Percentiles rank a stretch among this genome's conserved stretches.
phyloP scores from a whole-genome alignment of 116 monocot species.

The Trichopus zeylanicus region DNA sequence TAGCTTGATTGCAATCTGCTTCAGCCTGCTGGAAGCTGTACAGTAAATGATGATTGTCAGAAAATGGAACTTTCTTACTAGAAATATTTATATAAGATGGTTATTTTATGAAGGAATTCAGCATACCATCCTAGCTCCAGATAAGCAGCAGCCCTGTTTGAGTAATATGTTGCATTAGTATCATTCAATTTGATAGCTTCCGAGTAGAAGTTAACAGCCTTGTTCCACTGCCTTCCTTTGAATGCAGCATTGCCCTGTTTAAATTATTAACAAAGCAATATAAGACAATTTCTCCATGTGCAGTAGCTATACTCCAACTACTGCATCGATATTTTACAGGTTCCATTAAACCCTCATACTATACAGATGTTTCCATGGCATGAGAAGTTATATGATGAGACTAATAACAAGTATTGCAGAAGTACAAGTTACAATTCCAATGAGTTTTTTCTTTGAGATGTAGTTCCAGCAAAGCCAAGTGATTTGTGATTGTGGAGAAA shows the following conservation, averaged over 20 bases:
- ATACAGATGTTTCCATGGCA: no score
- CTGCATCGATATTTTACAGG: no score
- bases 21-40: conserved; percentile 91
- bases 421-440: no score
- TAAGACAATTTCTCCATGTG: background rate
- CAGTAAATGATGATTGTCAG: conserved; percentile 7
- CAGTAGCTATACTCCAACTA: background rate
- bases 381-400: no score
- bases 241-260: conserved; percentile 87
- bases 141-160: conserved; percentile 93
- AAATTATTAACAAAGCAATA: background rate
- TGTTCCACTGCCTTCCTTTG: conserved; percentile 85
- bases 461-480: no score
- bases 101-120: background rate
- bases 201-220: conserved; percentile 74
- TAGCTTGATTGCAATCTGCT: conserved; percentile 86
- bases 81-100: background rate
- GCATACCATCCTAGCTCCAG: conserved; percentile 86
- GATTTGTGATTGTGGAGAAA: no score
- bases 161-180: conserved; percentile 72
- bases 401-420: no score
- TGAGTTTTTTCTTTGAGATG: no score
- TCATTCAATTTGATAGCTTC: conserved; percentile 88
- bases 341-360: no score
- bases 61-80: background rate